These are phyloP conservation scores for Syncephalastrum monosporum DNA, from an alignment of 371 early-diverging fungal genomes.

Conservation along the genomic window DNA sequence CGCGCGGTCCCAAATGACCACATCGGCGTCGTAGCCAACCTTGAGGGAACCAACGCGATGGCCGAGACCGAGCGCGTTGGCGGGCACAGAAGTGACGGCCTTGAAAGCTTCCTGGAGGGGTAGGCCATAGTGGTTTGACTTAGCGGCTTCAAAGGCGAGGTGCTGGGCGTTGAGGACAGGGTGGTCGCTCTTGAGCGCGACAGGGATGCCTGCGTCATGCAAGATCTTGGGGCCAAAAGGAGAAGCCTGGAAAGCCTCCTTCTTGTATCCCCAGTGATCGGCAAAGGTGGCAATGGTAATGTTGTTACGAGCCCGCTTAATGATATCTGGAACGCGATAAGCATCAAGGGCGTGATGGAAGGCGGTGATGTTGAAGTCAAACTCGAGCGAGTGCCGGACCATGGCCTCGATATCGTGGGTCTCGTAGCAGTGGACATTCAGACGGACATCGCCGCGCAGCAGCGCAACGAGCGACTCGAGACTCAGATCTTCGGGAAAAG, in stretches of 20 bases:
- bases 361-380: constrained; percentile 70
- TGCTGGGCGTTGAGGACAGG: constrained; percentile 72
- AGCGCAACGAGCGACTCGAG: constrained; percentile 66
- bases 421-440: constrained; percentile 79
- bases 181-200: constrained; percentile 77
- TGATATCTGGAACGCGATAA: constrained; percentile 65
- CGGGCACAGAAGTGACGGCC: constrained; percentile 72
- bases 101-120: constrained; percentile 55
- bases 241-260: constrained; percentile 71
- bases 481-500: constrained; percentile 66
- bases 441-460: constrained; percentile 67
- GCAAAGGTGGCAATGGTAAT: constrained; percentile 63
- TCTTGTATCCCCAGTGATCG: constrained; percentile 75
- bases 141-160: constrained; percentile 73
- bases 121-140: constrained; percentile 69
- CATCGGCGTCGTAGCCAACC: constrained; percentile 77
- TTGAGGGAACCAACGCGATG: constrained; percentile 67
- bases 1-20: constrained; percentile 64
- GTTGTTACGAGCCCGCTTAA: constrained; percentile 61
- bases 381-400: constrained; percentile 74
- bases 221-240: constrained; percentile 59
- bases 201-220: constrained; percentile 63
- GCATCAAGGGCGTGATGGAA: constrained; percentile 86
- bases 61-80: constrained; percentile 67
- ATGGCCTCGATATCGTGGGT: constrained; percentile 72